phyloP scores from a whole-genome alignment of 2,329 filamentous ascomycete species.

The Paecilomyces niveus region DNA sequence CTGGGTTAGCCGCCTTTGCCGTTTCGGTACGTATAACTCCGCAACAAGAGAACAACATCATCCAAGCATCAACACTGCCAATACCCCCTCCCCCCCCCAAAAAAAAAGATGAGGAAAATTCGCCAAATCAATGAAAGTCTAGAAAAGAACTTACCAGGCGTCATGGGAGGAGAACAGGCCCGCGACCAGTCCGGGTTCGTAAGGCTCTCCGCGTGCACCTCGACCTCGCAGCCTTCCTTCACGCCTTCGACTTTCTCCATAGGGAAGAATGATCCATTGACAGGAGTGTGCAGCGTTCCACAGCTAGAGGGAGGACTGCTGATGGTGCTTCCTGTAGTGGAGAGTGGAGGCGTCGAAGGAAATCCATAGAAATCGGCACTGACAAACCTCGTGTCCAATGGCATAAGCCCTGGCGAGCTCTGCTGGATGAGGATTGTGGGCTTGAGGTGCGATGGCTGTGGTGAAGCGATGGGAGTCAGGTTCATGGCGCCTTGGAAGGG shows the following conservation, averaged over 20 bases:
- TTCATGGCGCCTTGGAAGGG: slow-evolving; percentile 34
- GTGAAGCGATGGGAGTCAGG: slow-evolving; percentile 66
- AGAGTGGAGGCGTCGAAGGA: slow-evolving; percentile 81
- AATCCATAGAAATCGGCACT: slow-evolving; percentile 61
- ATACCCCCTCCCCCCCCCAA: too few species aligned
- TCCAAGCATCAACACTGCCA: not conserved
- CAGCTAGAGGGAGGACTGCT: slow-evolving; percentile 74
- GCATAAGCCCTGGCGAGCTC: slow-evolving; percentile 45
- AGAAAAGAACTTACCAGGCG: slow-evolving; percentile 64
- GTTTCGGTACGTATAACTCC: slow-evolving; percentile 1
- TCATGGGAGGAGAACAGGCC: slow-evolving; percentile 76
- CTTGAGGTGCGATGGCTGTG: slow-evolving; percentile 67
- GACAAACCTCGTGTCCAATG: slow-evolving; percentile 69
- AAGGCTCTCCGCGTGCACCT: slow-evolving; percentile 64
- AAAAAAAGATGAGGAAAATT: not conserved
- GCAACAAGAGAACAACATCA: slow-evolving; percentile 2
- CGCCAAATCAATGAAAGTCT: not conserved
- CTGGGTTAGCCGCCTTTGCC: slow-evolving; percentile 16
- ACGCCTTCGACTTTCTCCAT: slow-evolving; percentile 60
- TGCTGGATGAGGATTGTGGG: slow-evolving; percentile 62
- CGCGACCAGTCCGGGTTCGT: slow-evolving; percentile 68
- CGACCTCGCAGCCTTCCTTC: slow-evolving; percentile 65
- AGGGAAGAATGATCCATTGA: slow-evolving; percentile 71
- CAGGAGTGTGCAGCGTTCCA: slow-evolving; percentile 72
- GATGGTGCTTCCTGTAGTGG: slow-evolving; percentile 73